Evolutionary conservation across 306 rosid genomes (phyloP).

Genomic region (Astragalus membranaceus): DNA sequence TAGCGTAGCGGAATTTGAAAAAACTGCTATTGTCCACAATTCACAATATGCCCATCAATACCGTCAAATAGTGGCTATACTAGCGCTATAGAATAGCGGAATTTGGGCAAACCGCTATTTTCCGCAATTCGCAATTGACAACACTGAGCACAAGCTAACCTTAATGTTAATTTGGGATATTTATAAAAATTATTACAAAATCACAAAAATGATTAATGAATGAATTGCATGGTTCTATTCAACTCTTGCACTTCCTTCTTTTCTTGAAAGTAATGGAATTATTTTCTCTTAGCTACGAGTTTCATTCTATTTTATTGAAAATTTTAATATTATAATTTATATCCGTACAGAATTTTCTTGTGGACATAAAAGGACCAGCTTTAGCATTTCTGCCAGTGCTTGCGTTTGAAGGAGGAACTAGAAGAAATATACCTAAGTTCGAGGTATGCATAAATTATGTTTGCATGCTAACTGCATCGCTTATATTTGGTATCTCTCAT

Average conservation of each 20-base stretch:
- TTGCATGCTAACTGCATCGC: neutral
- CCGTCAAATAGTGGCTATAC: too few relatives aligned
- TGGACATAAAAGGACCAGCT: conserved; percentile 85
- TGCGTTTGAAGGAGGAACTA: conserved; percentile 98
- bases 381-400: conserved; percentile 87
- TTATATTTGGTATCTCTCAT: neutral
- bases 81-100: too few relatives aligned
- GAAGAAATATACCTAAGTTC: conserved; percentile 91
- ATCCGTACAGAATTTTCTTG: conserved; percentile 68
- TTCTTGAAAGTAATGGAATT: neutral
- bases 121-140: too few relatives aligned
- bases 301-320: neutral
- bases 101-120: too few relatives aligned
- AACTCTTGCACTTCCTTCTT: neutral
- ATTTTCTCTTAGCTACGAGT: neutral
- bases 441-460: conserved; percentile 47
- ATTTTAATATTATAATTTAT: neutral
- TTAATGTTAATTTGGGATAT: neutral
- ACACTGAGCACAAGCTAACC: neutral
- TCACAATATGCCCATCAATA: too few relatives aligned
- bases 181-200: neutral
- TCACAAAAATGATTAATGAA: neutral
- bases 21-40: too few relatives aligned
- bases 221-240: neutral
- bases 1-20: too few relatives aligned